Evolutionary conservation across 208 protist genomes (phyloP).

Genomic region (Leishmania tarentolae): DNA sequence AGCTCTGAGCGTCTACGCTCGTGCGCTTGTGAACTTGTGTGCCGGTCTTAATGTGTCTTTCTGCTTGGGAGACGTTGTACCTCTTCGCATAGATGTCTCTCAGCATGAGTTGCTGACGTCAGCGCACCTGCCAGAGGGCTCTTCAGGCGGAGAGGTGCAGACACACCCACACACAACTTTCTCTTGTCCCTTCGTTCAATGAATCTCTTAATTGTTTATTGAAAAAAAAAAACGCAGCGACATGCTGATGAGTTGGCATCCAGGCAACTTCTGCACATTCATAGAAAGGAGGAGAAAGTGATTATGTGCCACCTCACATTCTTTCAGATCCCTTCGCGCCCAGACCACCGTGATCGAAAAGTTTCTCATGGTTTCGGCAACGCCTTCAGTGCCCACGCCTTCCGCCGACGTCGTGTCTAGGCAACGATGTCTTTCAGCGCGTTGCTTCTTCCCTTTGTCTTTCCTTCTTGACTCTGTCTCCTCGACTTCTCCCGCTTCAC

Average conservation of each 20-base stretch:
- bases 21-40: neutral
- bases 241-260: neutral
- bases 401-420: neutral
- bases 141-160: neutral
- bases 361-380: neutral
- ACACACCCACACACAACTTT: constrained; percentile 2
- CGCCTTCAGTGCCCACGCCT: neutral
- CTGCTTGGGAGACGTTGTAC: neutral
- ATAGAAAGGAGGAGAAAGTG: too few species aligned
- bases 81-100: constrained; percentile 5
- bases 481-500: neutral
- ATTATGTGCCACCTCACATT: neutral
- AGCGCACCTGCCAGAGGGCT: neutral
- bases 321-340: neutral
- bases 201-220: neutral
- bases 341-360: neutral
- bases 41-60: neutral
- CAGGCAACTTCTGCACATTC: neutral
- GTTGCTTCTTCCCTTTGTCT: neutral
- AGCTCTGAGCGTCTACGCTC: constrained; percentile 40
- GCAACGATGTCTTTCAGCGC: neutral
- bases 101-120: neutral
- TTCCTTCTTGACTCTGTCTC: constrained; percentile 1
- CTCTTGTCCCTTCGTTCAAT: neutral
- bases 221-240: neutral